Conservation (phyloP, 768 basidiomycete genomes). For the Termitomyces eurrhizus region DNA sequence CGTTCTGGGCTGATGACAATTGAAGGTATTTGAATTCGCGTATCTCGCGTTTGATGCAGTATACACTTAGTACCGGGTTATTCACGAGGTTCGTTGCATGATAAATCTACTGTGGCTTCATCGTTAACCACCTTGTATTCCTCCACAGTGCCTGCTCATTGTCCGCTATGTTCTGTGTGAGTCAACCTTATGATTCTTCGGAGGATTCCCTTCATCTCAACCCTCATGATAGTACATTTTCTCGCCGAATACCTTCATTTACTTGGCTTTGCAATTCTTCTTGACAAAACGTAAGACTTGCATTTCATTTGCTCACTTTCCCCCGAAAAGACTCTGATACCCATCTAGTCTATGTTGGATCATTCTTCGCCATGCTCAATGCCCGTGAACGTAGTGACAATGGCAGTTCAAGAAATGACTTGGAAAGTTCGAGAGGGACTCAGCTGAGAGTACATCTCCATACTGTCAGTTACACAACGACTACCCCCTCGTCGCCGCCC, state of each 20-base stretch:
- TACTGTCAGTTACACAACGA: conserved; percentile 7
- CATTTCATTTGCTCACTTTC: background rate
- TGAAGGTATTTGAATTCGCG: conserved; percentile 24
- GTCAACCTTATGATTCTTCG: conserved; percentile 10
- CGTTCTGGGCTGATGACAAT: background rate
- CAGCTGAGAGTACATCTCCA: conserved; percentile 13
- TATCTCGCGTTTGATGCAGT: conserved; percentile 30
- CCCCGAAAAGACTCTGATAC: background rate
- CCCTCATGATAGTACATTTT: conserved; percentile 33
- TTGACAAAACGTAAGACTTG: conserved; percentile 39
- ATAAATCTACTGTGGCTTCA: background rate
- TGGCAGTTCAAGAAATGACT: conserved; percentile 7
- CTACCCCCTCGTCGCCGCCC: background rate
- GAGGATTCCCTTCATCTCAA: background rate
- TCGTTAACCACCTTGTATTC: background rate
- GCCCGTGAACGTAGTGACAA: conserved; percentile 28
- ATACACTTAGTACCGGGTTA: conserved; percentile 22
- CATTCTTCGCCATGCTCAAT: conserved; percentile 43
- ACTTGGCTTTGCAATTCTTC: conserved; percentile 38
- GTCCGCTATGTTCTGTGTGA: conserved; percentile 37
- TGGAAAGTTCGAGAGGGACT: conserved; percentile 12
- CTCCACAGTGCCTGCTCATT: conserved; percentile 38
- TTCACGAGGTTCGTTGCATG: conserved; percentile 19
- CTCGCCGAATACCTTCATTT: conserved; percentile 39
- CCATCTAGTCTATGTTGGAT: conserved; percentile 42